Percentiles rank a stretch among this genome's conserved stretches.
phyloP scores from a whole-genome alignment of 352 stramenopile species.

The Phytophthora sojae region DNA sequence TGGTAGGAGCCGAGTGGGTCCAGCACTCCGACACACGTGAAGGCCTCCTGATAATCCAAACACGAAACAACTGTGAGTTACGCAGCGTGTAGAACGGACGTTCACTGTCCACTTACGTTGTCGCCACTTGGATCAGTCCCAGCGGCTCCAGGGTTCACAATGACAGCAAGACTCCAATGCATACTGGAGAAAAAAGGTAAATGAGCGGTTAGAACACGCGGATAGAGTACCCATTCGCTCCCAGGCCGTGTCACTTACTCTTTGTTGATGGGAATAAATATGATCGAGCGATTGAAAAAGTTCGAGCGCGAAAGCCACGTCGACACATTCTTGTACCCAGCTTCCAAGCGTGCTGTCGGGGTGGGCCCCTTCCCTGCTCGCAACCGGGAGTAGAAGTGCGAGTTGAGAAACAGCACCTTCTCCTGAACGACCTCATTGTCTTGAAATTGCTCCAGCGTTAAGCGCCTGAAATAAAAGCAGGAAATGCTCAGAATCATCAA shows the following conservation, averaged over 20 bases:
- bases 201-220: constrained; percentile 17
- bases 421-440: constrained; percentile 56
- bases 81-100: background rate
- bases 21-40: constrained; percentile 69
- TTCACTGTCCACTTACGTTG: constrained; percentile 30
- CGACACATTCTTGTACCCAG: constrained; percentile 80
- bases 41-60: constrained; percentile 38
- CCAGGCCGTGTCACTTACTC: constrained; percentile 51
- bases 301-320: constrained; percentile 74
- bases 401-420: constrained; percentile 81
- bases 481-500: background rate
- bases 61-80: background rate
- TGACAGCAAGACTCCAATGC: constrained; percentile 86
- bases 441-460: constrained; percentile 64
- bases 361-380: constrained; percentile 51
- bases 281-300: constrained; percentile 75
- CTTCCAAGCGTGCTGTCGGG: constrained; percentile 45
- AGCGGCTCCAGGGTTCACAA: constrained; percentile 70
- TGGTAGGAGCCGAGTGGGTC: constrained; percentile 82
- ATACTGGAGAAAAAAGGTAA: constrained; percentile 43
- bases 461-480: constrained; percentile 37
- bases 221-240: background rate
- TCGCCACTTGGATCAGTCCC: constrained; percentile 33
- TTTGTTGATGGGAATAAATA: constrained; percentile 91
- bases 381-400: constrained; percentile 81